These are phyloP conservation scores for Crassisporium funariophilum DNA, from an alignment of 768 basidiomycete genomes.

Conservation along the genomic window DNA sequence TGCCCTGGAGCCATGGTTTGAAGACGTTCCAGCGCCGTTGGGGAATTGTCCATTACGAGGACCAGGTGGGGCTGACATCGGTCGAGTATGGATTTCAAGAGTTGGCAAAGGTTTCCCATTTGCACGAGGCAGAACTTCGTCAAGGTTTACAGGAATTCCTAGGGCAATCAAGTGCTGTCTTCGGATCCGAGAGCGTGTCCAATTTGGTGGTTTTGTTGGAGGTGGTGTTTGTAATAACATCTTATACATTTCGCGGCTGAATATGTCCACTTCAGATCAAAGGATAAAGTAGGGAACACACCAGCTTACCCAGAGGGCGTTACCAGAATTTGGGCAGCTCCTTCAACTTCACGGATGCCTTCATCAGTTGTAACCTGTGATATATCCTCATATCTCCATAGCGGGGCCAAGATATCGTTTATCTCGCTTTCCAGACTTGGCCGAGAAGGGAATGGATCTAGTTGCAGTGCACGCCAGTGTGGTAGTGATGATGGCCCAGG, in stretches of 20 bases:
- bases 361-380: constrained; percentile 64
- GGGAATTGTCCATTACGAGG: constrained; percentile 46
- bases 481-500: constrained; percentile 46
- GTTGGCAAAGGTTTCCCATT: constrained; percentile 71
- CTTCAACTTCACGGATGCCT: constrained; percentile 76
- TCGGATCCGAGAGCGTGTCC: constrained; percentile 91
- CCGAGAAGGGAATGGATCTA: constrained; percentile 66
- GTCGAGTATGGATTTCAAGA: constrained; percentile 81
- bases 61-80: constrained; percentile 78
- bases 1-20: constrained; percentile 51
- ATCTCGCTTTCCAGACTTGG: constrained; percentile 62
- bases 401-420: constrained; percentile 61
- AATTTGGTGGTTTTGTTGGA: constrained; percentile 83
- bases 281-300: constrained; percentile 6
- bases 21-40: constrained; percentile 30
- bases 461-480: constrained; percentile 61
- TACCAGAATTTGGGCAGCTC: constrained; percentile 76
- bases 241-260: constrained; percentile 79
- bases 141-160: constrained; percentile 93
- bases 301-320: constrained; percentile 67
- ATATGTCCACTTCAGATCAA: neutral
- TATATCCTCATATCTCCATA: constrained; percentile 61
- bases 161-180: constrained; percentile 89
- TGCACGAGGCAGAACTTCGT: constrained; percentile 80
- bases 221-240: constrained; percentile 71